phyloP scores from a whole-genome alignment of 345 rosid genomes.

The Camelina hispida region DNA sequence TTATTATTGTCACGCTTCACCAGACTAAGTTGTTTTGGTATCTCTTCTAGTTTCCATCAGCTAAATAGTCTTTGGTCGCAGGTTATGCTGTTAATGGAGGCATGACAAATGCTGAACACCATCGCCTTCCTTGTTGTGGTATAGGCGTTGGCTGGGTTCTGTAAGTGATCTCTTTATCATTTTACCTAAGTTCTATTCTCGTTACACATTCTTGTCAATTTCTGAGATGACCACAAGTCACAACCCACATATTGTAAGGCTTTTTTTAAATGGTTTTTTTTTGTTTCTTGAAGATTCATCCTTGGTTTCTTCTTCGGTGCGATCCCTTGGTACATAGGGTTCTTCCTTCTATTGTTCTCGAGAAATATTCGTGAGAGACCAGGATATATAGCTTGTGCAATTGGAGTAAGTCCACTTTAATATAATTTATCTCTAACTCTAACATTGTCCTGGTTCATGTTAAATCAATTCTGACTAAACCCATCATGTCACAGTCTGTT shows the following conservation, averaged over 20 bases:
- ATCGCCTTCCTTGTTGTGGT: constrained; percentile 46
- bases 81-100: constrained; percentile 40
- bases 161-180: constrained; percentile 31
- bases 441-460: background rate
- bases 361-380: constrained; percentile 41
- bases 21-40: background rate
- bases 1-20: background rate
- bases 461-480: constrained; percentile 3
- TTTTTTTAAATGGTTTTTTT: background rate
- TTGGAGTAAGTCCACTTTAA: constrained; percentile 38
- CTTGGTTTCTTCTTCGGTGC: constrained; percentile 43
- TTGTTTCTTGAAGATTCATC: constrained; percentile 40
- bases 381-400: constrained; percentile 42
- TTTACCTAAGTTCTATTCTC: constrained; percentile 4
- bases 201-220: constrained; percentile 4
- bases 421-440: background rate
- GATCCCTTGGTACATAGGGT: constrained; percentile 45
- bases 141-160: constrained; percentile 43
- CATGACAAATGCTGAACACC: background rate
- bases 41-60: constrained; percentile 6
- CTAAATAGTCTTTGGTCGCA: background rate
- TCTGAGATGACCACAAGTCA: constrained; percentile 3
- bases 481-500: constrained; percentile 24
- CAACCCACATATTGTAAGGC: constrained; percentile 2
- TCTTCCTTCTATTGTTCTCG: constrained; percentile 34